Base-by-base conservation (phyloP, 768 basidiomycete species). In the Tylopilus subfusipes region DNA sequence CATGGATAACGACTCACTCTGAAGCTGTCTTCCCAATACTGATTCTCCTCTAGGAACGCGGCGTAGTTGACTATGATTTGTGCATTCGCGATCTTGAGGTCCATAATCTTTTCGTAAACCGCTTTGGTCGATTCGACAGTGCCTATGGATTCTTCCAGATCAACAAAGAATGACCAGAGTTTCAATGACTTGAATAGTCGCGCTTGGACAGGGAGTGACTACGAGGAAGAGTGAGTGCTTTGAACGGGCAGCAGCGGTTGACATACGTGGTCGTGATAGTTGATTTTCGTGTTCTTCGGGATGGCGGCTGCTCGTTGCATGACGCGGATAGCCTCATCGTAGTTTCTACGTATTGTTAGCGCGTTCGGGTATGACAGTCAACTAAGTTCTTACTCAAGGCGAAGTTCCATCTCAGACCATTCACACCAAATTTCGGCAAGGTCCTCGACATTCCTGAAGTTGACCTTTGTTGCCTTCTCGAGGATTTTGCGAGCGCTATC, bases 371-470 rank as follows among this genome's bases (percentile, higher is more conserved):
- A 48, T 13, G 18, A 29, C 45, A 34, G 6, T 39, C 27, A 25
- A 57, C 18, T 40, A 14, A 30, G 4, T 6, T 79, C 91, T 63
- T 74, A 95, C 95, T 96, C 95, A 47, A 94, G 88, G 40, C 96
- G 84, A 47, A 98, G 79, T 69, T 99, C 97, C 88, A 98, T 85
- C 73, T 99, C 97, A 8, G 97, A 85, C 96, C 97, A 98, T 73
- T 98, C 97, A 64, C 95, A 98, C 97, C 97, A 99, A 14, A 98
- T 82, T 69, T 98, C 97, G 0, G 97, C 97, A 22, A 99, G 79
- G 64, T 99, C 97, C 67, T 99, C 96, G 11, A 99, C 95, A n/a
- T 83, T 79, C 72, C 88, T 92, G 78, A 94, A 98, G 66, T 88
- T 90, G 39, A 97, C 85, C 62, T 90, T 91, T 4, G 89, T 89